A percentile compares a stretch with the other conserved stretches of the same genome.
These are phyloP conservation scores for Didymella arachidicola DNA, from an alignment of 2,329 filamentous ascomycete genomes.

Conservation along the genomic window DNA sequence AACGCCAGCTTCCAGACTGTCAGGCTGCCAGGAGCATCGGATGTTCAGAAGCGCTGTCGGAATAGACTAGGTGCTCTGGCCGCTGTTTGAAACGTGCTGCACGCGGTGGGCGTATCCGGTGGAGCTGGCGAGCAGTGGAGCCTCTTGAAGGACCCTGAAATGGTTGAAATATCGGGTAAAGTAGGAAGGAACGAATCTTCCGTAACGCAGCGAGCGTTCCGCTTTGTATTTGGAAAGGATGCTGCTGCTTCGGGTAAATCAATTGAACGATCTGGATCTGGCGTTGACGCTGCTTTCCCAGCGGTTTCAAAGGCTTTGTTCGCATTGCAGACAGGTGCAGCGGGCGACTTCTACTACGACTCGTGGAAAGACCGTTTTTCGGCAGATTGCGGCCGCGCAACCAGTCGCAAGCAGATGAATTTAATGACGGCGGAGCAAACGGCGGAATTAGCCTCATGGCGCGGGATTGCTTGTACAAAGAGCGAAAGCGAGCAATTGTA, in stretches of 20 bases:
- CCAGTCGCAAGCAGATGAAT: conserved; percentile 16
- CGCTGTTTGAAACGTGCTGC: conserved; percentile 28
- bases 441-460: conserved; percentile 11
- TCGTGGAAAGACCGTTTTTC: conserved; percentile 13
- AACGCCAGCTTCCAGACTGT: conserved; percentile 1
- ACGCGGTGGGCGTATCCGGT: conserved; percentile 23
- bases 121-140: conserved; percentile 31
- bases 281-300: conserved; percentile 4
- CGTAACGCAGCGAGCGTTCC: conserved; percentile 21
- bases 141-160: conserved; percentile 32
- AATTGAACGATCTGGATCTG: conserved; percentile 14
- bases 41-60: conserved; percentile 26
- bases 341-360: conserved; percentile 7
- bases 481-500: conserved; percentile 11
- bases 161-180: conserved; percentile 33
- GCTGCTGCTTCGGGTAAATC: conserved; percentile 27
- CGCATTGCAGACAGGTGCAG: conserved; percentile 3
- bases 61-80: conserved; percentile 24
- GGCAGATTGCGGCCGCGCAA: conserved; percentile 10
- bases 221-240: conserved; percentile 22
- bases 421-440: conserved; percentile 8
- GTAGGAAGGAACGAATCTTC: conserved; percentile 30
- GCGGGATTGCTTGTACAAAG: conserved; percentile 5
- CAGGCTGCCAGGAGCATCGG: conserved; percentile 8
- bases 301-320: not conserved